These are phyloP conservation scores for Copromyces sp. DNA, from an alignment of 495 filamentous ascomycete species.

Conservation along the genomic window DNA sequence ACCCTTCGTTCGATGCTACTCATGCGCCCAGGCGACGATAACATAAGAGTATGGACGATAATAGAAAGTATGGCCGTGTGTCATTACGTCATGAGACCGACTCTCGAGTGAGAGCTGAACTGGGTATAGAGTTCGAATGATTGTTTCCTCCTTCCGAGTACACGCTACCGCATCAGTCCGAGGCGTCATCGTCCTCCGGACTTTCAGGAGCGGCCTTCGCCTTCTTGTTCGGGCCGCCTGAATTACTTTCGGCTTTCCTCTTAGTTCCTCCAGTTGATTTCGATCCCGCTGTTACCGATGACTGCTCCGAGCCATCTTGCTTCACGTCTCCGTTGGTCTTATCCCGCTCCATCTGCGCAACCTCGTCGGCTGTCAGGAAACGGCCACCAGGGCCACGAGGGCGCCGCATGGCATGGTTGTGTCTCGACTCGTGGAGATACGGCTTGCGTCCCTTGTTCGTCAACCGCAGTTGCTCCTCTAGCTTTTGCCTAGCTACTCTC, in stretches of 20 bases:
- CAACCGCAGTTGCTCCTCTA: conserved; percentile 82
- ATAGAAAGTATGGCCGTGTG: conserved; percentile 21
- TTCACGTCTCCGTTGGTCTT: conserved; percentile 29
- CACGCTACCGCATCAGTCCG: conserved; percentile 37
- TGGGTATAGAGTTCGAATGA: conserved; percentile 17
- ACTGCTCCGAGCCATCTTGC: conserved; percentile 21
- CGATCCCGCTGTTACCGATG: neutral
- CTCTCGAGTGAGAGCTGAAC: conserved; percentile 9
- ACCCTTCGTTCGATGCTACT: neutral
- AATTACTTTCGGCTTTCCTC: conserved; percentile 34
- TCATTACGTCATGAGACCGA: conserved; percentile 25
- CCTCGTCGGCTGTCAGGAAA: conserved; percentile 97
- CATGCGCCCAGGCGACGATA: neutral
- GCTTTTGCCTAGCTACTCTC: conserved; percentile 79
- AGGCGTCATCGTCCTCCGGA: conserved; percentile 42
- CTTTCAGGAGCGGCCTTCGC: conserved; percentile 32
- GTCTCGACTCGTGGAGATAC: conserved; percentile 95
- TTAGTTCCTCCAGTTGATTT: conserved; percentile 27
- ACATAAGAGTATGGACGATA: conserved; percentile 2
- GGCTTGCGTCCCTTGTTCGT: conserved; percentile 95
- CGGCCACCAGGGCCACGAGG: conserved; percentile 92
- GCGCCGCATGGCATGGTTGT: conserved; percentile 97
- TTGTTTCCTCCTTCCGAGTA: conserved; percentile 5
- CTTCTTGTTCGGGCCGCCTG: conserved; percentile 44
- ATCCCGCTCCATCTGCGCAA: conserved; percentile 72